Percentiles rank a stretch among this genome's conserved stretches.
phyloP scores from a whole-genome alignment of 257 asterid genomes.

The Ligustrum vulgare region DNA sequence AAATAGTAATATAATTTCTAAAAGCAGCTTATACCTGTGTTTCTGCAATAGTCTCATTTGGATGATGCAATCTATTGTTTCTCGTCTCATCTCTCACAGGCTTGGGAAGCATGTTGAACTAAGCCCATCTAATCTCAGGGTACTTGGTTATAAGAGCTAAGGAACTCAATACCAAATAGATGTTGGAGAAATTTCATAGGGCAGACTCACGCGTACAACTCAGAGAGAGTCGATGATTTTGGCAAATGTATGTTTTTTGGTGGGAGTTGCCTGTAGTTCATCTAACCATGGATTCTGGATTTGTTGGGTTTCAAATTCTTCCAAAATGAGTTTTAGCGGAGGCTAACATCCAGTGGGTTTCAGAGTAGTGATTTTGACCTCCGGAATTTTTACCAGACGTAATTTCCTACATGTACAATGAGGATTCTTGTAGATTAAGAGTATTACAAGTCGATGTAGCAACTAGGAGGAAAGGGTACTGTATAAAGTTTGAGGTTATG shows the following conservation, averaged over 20 bases:
- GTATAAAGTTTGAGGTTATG: not conserved
- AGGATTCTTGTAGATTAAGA: not conserved
- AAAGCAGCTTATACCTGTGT: not conserved
- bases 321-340: constrained; percentile 9
- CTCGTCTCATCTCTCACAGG: constrained; percentile 40
- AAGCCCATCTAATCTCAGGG: constrained; percentile 55
- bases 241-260: not conserved
- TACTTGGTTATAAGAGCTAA: constrained; percentile 67
- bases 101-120: constrained; percentile 76
- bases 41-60: constrained; percentile 4
- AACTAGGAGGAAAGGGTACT: not conserved
- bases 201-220: not conserved
- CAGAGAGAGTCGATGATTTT: not conserved
- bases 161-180: not conserved
- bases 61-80: not conserved
- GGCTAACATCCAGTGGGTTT: constrained; percentile 6
- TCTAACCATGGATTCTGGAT: constrained; percentile 14
- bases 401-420: not conserved
- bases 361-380: not conserved
- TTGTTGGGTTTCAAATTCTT: constrained; percentile 15
- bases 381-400: not conserved
- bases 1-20: not conserved
- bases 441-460: not conserved
- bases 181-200: not conserved
- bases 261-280: not conserved